Evolutionary conservation across 1,139 yeast species (phyloP).

Genomic region (Geotrichum australiense): DNA sequence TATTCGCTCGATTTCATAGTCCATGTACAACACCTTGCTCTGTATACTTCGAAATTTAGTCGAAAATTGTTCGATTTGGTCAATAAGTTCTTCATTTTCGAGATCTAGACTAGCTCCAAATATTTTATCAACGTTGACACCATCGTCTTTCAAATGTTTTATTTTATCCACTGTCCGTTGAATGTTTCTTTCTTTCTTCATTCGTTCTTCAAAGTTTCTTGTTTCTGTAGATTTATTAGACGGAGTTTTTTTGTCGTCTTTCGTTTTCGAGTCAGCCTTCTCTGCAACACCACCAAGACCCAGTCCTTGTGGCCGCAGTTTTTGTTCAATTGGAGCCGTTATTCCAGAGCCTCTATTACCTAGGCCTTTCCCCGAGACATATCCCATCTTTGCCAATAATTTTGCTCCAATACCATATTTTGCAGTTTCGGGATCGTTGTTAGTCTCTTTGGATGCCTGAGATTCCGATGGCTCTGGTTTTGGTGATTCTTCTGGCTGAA

Average conservation of each 20-base stretch:
- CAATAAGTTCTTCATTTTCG: too few relatives aligned
- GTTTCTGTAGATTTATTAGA: too few relatives aligned
- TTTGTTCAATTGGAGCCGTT: conserved; percentile 66
- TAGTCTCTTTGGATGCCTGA: background rate
- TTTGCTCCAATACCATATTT: conserved; percentile 81
- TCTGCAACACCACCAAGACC: conserved; percentile 65
- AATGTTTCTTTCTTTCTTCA: too few relatives aligned
- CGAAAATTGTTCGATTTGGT: conserved; percentile 26
- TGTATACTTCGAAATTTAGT: conserved; percentile 28
- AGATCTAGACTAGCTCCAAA: too few relatives aligned
- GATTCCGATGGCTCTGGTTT: conserved; percentile 1
- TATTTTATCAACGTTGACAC: too few relatives aligned
- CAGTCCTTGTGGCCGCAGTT: conserved; percentile 50
- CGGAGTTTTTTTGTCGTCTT: too few relatives aligned
- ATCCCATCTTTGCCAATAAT: conserved; percentile 80
- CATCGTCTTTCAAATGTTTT: too few relatives aligned
- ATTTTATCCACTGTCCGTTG: too few relatives aligned
- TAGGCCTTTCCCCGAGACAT: conserved; percentile 71
- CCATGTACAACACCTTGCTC: conserved; percentile 23
- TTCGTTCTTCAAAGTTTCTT: too few relatives aligned
- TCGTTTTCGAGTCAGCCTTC: too few relatives aligned
- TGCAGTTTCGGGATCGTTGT: conserved; percentile 13
- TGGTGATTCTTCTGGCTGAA: background rate
- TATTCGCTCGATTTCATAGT: conserved; percentile 23
- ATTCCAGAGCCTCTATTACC: conserved; percentile 71